Evolutionary conservation across 352 stramenopile genomes (phyloP).

Genomic region (Phytopythium ostracodes): DNA sequence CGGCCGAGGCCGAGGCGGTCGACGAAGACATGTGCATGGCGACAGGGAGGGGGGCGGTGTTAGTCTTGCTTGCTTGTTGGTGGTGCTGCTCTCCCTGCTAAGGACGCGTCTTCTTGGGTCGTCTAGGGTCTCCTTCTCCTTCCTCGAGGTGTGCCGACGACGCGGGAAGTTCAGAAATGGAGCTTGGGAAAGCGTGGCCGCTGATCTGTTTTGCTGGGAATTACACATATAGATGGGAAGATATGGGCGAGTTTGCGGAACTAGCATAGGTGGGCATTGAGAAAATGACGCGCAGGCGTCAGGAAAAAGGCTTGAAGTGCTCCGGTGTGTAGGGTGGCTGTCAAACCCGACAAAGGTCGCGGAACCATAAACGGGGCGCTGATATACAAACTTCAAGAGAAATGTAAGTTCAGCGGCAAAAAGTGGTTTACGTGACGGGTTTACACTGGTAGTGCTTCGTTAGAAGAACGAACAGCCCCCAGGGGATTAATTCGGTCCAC

Average conservation of each 20-base stretch:
- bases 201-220: background rate
- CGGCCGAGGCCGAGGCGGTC: background rate
- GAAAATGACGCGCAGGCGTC: constrained; percentile 12
- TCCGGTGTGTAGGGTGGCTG: background rate
- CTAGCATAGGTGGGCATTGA: background rate
- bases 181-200: background rate
- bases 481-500: too few relatives aligned
- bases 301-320: constrained; percentile 11
- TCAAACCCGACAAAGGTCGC: constrained; percentile 1
- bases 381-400: background rate
- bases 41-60: background rate
- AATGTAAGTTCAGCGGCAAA: background rate
- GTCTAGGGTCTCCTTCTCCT: constrained; percentile 3
- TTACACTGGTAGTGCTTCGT: too few relatives aligned
- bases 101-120: background rate
- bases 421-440: background rate
- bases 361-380: background rate
- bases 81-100: background rate
- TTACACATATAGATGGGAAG: background rate
- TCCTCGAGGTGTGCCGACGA: constrained; percentile 5
- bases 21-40: constrained; percentile 1
- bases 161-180: constrained; percentile 10
- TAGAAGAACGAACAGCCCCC: too few relatives aligned
- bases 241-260: background rate
- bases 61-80: background rate